Base-by-base conservation (phyloP, 306 rosid species). In the Lithocarpus polystachyus region DNA sequence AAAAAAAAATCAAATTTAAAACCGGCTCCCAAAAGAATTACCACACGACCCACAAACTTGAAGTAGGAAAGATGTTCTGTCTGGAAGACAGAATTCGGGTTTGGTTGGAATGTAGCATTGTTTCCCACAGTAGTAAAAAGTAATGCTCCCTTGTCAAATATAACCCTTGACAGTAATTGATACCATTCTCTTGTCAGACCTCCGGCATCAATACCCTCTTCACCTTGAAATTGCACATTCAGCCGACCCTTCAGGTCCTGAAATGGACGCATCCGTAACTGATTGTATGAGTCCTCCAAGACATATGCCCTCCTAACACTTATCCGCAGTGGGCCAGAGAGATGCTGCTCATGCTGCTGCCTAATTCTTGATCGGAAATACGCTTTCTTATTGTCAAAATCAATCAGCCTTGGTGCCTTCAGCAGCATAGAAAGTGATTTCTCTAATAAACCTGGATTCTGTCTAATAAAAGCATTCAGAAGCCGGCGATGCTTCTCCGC, bases 171-270 rank as follows among this genome's bases (percentile, higher is more conserved):
- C 61, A 96, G 87, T 74, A 96, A 83, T 60, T 96, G 99, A 89
- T 96, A 96, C 99, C 99, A 96, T 84, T 96, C 99, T 84, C 99
- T 91, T 51, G 99, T 96, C 78, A 96, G 89, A 73, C 99, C 99
- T 75, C 99, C 99, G 8, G 99, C 99, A 91, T 96, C 99, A 67
- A 96, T 91, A 81, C 99, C 99, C 89, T 96, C 99, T 81, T 96
- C 99, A 56, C 97, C 99, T 87, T 96, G 99, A 86, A 96, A 96
- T 83, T 91, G 98, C 71, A 96, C 99, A 82, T 91, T 96, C 79
- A 96, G 84, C 69, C 98, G 83, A 70, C 99, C 98, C 87, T 85
- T 96, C 69, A 96, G 88, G 82, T 96, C 99, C 59, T 68, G 97
- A 89, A 84, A 88, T 54, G 98, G 97, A 22, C 98, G 94, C 96